Percentiles rank a stretch among this genome's conserved stretches.
Evolutionary conservation across 129 eudicot species (phyloP).

Genomic region (Flaveria sonorensis): DNA sequence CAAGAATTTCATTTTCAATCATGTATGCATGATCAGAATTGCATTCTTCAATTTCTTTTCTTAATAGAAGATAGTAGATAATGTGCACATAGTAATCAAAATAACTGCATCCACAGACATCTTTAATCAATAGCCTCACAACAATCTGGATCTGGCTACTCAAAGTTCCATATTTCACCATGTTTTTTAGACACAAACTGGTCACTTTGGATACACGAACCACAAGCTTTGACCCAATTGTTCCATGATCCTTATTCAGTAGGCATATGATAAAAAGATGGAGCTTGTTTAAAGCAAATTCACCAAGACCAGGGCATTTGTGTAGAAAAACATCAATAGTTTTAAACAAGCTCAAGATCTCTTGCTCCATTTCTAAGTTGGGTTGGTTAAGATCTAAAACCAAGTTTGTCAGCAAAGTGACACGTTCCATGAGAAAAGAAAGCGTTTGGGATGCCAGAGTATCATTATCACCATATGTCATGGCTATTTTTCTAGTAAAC

Average conservation of each 20-base stretch:
- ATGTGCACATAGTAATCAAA: constrained; percentile 44
- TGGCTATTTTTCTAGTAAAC: constrained; percentile 45
- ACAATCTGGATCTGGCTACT: constrained; percentile 37
- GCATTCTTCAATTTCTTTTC: constrained; percentile 30
- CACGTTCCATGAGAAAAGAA: constrained; percentile 47
- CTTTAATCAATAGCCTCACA: constrained; percentile 46
- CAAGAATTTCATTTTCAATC: constrained; percentile 42
- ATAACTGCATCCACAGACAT: constrained; percentile 42
- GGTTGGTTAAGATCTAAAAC: constrained; percentile 25
- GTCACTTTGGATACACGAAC: constrained; percentile 44
- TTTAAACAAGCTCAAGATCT: constrained; percentile 46
- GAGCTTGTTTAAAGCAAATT: constrained; percentile 50
- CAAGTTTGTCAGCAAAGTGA: constrained; percentile 35
- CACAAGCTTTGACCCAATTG: constrained; percentile 39
- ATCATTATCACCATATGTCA: constrained; percentile 31
- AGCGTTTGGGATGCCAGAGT: constrained; percentile 42
- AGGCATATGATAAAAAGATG: constrained; percentile 36
- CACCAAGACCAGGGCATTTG: constrained; percentile 39
- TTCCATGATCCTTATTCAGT: constrained; percentile 31
- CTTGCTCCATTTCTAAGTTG: constrained; percentile 48
- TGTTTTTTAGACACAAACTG: constrained; percentile 47
- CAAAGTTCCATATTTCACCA: constrained; percentile 35
- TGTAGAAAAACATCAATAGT: constrained; percentile 42
- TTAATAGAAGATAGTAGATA: constrained; percentile 43
- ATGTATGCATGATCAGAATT: constrained; percentile 33